phyloP scores from a whole-genome alignment of 2,329 filamentous ascomycete species.

The Botrytis byssoidea region DNA sequence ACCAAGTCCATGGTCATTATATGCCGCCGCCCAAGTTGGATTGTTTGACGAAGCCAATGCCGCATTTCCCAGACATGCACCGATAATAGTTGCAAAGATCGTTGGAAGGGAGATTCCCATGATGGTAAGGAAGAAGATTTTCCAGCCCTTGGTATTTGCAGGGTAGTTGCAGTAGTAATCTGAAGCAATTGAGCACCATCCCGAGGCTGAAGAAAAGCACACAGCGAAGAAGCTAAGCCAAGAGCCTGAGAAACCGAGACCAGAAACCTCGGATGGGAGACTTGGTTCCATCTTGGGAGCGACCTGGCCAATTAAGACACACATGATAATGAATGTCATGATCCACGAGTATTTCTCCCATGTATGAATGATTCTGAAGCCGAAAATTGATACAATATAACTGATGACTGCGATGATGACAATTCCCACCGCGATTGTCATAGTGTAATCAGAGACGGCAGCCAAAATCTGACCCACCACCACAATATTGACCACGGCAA shows the following conservation, averaged over 20 bases:
- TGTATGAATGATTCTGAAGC: slow-evolving; percentile 45
- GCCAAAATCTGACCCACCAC: slow-evolving; percentile 43
- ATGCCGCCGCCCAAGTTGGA: slow-evolving; percentile 43
- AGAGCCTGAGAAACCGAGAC: slow-evolving; percentile 39
- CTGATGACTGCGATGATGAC: slow-evolving; percentile 35
- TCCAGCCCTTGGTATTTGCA: slow-evolving; percentile 37
- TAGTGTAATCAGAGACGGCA: slow-evolving; percentile 40
- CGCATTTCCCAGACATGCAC: slow-evolving; percentile 44
- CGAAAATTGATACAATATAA: slow-evolving; percentile 37
- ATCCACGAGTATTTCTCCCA: slow-evolving; percentile 52
- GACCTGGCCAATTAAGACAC: slow-evolving; percentile 49
- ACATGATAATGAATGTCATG: slow-evolving; percentile 47
- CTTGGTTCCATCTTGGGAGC: slow-evolving; percentile 45
- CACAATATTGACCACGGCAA: slow-evolving; percentile 46
- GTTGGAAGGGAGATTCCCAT: slow-evolving; percentile 36
- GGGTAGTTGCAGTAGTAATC: slow-evolving; percentile 40
- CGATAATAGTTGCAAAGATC: slow-evolving; percentile 46
- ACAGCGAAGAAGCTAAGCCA: slow-evolving; percentile 35
- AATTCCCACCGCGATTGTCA: slow-evolving; percentile 44
- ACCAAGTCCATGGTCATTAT: slow-evolving; percentile 46
- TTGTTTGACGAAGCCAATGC: slow-evolving; percentile 39
- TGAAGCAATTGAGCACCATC: slow-evolving; percentile 38
- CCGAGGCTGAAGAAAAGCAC: slow-evolving; percentile 35
- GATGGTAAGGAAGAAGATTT: slow-evolving; percentile 36
- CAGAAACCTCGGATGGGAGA: slow-evolving; percentile 38